Evolutionary conservation across 2,329 filamentous ascomycete species (phyloP).

Genomic region (Stachybotrys chlorohalonatus): DNA sequence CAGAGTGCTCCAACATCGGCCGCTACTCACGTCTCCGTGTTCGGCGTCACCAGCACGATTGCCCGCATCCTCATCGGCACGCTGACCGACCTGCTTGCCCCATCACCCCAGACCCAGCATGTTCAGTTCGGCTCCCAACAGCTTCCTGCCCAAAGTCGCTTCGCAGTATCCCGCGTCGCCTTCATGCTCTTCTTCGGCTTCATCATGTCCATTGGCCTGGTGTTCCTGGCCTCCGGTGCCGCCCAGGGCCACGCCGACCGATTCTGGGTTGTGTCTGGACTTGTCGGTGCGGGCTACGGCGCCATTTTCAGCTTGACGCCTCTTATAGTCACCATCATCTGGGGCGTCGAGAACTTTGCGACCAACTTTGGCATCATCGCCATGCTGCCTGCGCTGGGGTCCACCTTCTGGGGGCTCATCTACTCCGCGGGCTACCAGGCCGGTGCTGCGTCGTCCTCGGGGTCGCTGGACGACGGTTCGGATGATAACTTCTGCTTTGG

Average conservation of each 20-base stretch:
- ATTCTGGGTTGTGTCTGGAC: slow-evolving; percentile 77
- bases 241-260: slow-evolving; percentile 66
- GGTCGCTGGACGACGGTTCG: slow-evolving; percentile 17
- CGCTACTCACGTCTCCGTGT: slow-evolving; percentile 85
- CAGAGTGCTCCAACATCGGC: slow-evolving; percentile 45
- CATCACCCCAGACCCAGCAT: slow-evolving; percentile 51
- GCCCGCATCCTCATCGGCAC: slow-evolving; percentile 84
- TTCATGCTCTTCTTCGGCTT: slow-evolving; percentile 72
- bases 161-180: slow-evolving; percentile 65
- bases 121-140: slow-evolving; percentile 30
- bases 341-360: slow-evolving; percentile 97
- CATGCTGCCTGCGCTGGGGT: slow-evolving; percentile 80
- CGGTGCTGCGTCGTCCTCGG: slow-evolving; percentile 38
- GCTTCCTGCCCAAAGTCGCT: slow-evolving; percentile 22
- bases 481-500: slow-evolving; percentile 68
- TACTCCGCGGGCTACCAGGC: slow-evolving; percentile 75
- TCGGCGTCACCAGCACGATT: slow-evolving; percentile 78
- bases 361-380: slow-evolving; percentile 97
- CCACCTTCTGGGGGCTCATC: slow-evolving; percentile 83
- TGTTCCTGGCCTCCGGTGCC: slow-evolving; percentile 66
- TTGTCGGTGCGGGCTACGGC: slow-evolving; percentile 87
- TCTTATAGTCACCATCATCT: slow-evolving; percentile 92
- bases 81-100: slow-evolving; percentile 79
- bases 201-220: slow-evolving; percentile 65
- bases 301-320: slow-evolving; percentile 84